These are phyloP conservation scores for Thelonectria rubi DNA, from an alignment of 2,329 filamentous ascomycete species.

Conservation along the genomic window DNA sequence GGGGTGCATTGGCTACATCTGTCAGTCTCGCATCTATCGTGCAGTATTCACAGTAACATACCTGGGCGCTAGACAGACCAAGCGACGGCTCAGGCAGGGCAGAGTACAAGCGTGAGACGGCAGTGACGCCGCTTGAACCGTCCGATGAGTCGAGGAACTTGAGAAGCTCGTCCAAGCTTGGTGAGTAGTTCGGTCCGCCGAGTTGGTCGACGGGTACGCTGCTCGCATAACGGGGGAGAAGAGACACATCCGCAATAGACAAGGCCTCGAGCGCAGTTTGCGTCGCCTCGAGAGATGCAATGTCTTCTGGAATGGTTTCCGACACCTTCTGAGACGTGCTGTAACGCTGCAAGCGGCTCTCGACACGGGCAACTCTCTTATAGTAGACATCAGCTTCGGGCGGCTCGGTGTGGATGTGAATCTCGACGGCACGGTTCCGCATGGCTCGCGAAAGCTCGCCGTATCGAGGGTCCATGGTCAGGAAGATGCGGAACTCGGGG, in stretches of 20 bases:
- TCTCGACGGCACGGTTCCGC: conserved; percentile 93
- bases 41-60: conserved; percentile 43
- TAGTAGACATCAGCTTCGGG: conserved; percentile 46
- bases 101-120: conserved; percentile 50
- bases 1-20: conserved; percentile 63
- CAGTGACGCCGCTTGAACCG: conserved; percentile 43
- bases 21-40: conserved; percentile 18
- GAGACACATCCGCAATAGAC: conserved; percentile 55
- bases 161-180: conserved; percentile 39
- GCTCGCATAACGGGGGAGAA: conserved; percentile 49
- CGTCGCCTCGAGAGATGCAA: conserved; percentile 40
- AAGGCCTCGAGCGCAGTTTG: conserved; percentile 57
- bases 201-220: conserved; percentile 27
- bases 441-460: conserved; percentile 96
- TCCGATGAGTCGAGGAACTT: conserved; percentile 46
- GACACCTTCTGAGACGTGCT: conserved; percentile 49
- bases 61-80: conserved; percentile 53
- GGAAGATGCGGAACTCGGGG: conserved; percentile 87
- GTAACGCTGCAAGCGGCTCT: conserved; percentile 60
- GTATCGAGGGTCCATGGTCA: conserved; percentile 91
- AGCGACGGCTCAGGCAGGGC: conserved; percentile 41
- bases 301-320: conserved; percentile 37
- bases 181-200: conserved; percentile 16
- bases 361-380: conserved; percentile 56
- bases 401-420: conserved; percentile 71